phyloP scores from a whole-genome alignment of 1,139 yeast genomes.

The Taiozyma sp. region DNA sequence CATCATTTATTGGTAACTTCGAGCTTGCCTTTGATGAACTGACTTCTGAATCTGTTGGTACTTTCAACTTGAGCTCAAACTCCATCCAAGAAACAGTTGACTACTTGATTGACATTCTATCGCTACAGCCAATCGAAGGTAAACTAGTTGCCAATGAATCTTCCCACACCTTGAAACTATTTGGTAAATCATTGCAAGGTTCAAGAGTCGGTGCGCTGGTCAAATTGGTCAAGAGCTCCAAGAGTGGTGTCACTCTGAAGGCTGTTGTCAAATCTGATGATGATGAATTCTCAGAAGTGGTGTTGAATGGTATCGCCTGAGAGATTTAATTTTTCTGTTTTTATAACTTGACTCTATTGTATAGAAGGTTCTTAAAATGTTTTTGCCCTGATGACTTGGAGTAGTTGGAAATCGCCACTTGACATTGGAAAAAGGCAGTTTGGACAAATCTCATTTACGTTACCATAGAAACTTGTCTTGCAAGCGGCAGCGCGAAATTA shows the following conservation, averaged over 20 bases:
- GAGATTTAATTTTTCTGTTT: not conserved
- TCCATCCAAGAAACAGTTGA: slow-evolving; percentile 46
- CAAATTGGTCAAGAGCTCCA: slow-evolving; percentile 67
- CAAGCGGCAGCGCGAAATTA: not conserved
- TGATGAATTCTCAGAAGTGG: slow-evolving; percentile 39
- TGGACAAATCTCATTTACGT: not conserved
- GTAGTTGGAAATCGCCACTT: not conserved
- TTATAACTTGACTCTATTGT: not conserved
- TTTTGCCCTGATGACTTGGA: not conserved
- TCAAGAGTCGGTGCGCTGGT: slow-evolving; percentile 63
- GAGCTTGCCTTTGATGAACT: slow-evolving; percentile 71
- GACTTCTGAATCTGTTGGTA: slow-evolving; percentile 49
- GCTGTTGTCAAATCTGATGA: slow-evolving; percentile 65
- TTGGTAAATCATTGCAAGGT: slow-evolving; percentile 76
- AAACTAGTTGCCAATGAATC: slow-evolving; percentile 60
- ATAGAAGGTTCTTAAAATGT: not conserved
- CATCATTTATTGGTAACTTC: slow-evolving; percentile 77
- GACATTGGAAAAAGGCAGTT: too few species aligned
- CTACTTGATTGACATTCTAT: slow-evolving; percentile 35
- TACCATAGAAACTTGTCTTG: not conserved
- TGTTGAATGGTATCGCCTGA: slow-evolving; percentile 35
- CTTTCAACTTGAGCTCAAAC: slow-evolving; percentile 47
- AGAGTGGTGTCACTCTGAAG: slow-evolving; percentile 74
- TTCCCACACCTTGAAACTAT: slow-evolving; percentile 69
- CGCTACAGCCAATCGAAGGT: slow-evolving; percentile 76